A percentile compares a stretch with the other conserved stretches of the same genome.
Evolutionary conservation across 192 early-diverging fungal genomes (phyloP).

Genomic region (Martensiomyces pterosporus): DNA sequence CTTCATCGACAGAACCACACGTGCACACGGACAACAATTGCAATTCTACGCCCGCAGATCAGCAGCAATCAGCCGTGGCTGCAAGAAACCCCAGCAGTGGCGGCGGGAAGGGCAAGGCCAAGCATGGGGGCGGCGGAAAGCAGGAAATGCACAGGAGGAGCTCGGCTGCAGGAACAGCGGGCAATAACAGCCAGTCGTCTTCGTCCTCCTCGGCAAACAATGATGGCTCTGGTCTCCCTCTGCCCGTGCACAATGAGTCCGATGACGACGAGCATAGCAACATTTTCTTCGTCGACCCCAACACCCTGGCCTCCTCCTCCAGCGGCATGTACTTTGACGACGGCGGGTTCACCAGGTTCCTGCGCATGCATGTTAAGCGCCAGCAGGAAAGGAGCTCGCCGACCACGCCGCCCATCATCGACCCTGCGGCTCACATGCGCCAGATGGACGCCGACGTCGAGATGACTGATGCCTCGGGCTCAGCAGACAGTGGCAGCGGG

Average conservation of each 20-base stretch:
- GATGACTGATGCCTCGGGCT: conserved; percentile 10
- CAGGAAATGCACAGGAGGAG: background rate
- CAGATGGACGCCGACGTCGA: conserved; percentile 14
- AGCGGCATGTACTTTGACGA: conserved; percentile 50
- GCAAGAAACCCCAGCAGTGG: background rate
- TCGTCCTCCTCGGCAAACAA: background rate
- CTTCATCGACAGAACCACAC: too few species aligned
- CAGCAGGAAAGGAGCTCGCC: conserved; percentile 28
- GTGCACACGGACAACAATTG: too few species aligned
- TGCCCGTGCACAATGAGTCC: conserved; percentile 32
- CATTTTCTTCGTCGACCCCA: conserved; percentile 47
- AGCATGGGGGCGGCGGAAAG: background rate
- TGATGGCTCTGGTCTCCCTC: too few species aligned
- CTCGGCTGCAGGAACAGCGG: background rate
- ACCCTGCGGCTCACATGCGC: conserved; percentile 13
- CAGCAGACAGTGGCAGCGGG: background rate
- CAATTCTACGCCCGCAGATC: background rate
- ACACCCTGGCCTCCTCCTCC: conserved; percentile 22
- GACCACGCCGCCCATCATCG: conserved; percentile 2
- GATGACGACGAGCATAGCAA: conserved; percentile 52
- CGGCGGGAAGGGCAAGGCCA: too few species aligned
- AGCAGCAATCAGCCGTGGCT: background rate
- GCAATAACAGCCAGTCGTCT: background rate
- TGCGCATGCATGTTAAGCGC: conserved; percentile 48
- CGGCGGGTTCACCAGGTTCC: conserved; percentile 48